phyloP scores from a whole-genome alignment of 306 rosid genomes.

The Vigna hirtella region DNA sequence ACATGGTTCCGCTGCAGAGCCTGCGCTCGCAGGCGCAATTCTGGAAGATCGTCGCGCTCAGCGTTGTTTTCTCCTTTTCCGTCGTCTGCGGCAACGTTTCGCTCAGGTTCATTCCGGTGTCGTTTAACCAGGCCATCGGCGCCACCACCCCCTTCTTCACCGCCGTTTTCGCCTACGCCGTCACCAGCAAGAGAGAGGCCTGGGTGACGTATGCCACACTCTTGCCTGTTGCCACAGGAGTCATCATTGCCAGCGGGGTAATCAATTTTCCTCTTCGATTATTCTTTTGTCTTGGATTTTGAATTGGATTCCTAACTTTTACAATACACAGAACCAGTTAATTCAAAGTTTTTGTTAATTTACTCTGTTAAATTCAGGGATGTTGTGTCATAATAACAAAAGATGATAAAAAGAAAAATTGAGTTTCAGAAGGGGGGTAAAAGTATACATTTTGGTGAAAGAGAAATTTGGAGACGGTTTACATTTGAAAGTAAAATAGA shows the following conservation, averaged over 20 bases:
- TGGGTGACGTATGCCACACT: constrained; percentile 57
- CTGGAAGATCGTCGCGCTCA: constrained; percentile 35
- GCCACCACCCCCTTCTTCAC: constrained; percentile 59
- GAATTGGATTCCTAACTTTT: not conserved
- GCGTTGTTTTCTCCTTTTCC: constrained; percentile 53
- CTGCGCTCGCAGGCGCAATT: constrained; percentile 46
- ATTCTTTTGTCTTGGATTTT: not conserved
- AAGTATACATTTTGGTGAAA: too few species aligned
- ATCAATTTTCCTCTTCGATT: not conserved
- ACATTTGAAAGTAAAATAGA: not conserved
- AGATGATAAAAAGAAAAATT: too few species aligned
- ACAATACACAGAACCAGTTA: too few species aligned
- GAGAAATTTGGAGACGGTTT: too few species aligned
- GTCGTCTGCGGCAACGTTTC: constrained; percentile 59
- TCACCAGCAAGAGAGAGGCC: constrained; percentile 47
- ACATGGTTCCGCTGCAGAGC: constrained; percentile 49
- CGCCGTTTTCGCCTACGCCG: constrained; percentile 51
- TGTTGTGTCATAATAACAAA: too few species aligned
- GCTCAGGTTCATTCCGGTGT: constrained; percentile 49
- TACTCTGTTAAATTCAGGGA: too few species aligned
- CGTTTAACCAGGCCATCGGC: constrained; percentile 58
- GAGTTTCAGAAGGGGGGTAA: too few species aligned
- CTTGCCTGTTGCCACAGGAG: constrained; percentile 56
- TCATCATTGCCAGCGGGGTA: constrained; percentile 54
- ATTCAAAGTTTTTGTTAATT: too few species aligned